These are phyloP conservation scores for Tylopilus intermedius DNA, from an alignment of 768 basidiomycete genomes.

Conservation along the genomic window DNA sequence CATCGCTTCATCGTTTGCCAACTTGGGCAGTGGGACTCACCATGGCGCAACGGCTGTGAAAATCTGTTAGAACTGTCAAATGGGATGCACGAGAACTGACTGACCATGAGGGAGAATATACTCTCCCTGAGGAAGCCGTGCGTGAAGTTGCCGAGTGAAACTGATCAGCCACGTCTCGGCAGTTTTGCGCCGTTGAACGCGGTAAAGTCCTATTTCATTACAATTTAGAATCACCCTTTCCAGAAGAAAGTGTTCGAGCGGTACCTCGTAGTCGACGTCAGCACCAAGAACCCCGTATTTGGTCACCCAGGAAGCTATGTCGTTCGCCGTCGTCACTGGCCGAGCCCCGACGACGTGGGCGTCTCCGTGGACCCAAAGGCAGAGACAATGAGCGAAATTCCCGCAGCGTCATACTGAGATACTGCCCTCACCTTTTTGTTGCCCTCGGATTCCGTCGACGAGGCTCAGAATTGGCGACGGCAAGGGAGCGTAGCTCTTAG, in stretches of 20 bases:
- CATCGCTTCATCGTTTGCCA: too few relatives aligned
- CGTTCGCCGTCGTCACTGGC: constrained; percentile 38
- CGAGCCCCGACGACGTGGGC: constrained; percentile 39
- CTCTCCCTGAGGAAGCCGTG: constrained; percentile 28
- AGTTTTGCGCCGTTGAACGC: constrained; percentile 30
- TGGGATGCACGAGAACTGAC: constrained; percentile 4
- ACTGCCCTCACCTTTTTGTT: too few relatives aligned
- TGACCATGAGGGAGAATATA: constrained; percentile 35
- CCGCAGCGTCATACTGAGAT: constrained; percentile 42
- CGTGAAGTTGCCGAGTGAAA: constrained; percentile 33
- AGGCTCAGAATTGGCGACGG: too few relatives aligned
- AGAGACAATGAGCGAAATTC: constrained; percentile 55
- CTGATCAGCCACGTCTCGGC: constrained; percentile 34
- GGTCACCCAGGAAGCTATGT: constrained; percentile 44
- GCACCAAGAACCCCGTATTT: constrained; percentile 45
- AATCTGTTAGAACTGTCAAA: background rate
- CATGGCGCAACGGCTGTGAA: constrained; percentile 20
- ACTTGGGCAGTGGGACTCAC: constrained; percentile 4
- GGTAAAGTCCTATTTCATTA: constrained; percentile 26
- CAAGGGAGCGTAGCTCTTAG: too few relatives aligned
- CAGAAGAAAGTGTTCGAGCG: background rate
- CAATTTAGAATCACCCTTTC: background rate
- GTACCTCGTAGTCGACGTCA: constrained; percentile 51
- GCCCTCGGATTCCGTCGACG: too few relatives aligned
- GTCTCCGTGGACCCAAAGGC: constrained; percentile 43